These are phyloP conservation scores for Penicillium angulare DNA, from an alignment of 495 filamentous ascomycete species.

Conservation along the genomic window DNA sequence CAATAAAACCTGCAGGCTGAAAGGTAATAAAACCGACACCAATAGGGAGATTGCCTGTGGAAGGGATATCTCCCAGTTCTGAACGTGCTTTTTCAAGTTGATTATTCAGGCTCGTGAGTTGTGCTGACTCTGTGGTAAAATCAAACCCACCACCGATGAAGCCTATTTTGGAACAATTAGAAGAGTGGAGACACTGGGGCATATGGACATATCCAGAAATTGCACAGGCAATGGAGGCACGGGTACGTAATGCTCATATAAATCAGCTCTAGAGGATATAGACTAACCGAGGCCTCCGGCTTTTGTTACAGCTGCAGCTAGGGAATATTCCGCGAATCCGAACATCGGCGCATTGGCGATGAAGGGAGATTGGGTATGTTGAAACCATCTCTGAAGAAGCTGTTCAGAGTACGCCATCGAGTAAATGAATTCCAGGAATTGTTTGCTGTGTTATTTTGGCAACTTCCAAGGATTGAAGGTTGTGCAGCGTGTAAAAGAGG, in stretches of 20 bases:
- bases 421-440: no score
- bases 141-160: slow-evolving; percentile 69
- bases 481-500: no score
- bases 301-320: slow-evolving; percentile 74
- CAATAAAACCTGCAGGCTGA: slow-evolving; percentile 22
- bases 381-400: slow-evolving; percentile 15
- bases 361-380: slow-evolving; percentile 42
- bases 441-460: no score
- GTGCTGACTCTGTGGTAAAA: slow-evolving; percentile 63
- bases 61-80: slow-evolving; percentile 54
- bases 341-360: slow-evolving; percentile 70
- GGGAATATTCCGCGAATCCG: slow-evolving; percentile 59
- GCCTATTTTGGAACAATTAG: slow-evolving; percentile 5
- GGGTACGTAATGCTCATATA: no score
- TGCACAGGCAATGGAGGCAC: no score
- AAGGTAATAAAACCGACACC: slow-evolving; percentile 60
- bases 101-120: slow-evolving; percentile 66
- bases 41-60: slow-evolving; percentile 53
- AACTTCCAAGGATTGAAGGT: no score
- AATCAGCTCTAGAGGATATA: no score
- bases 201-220: no score
- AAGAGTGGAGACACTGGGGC: no score
- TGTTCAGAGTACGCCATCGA: no score
- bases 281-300: slow-evolving; percentile 66
- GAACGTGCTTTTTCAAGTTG: slow-evolving; percentile 65